Evolutionary conservation across 805 yeast genomes (phyloP), one percentile per base, ranked within the genome.

Genomic region (Isabelozyma heimii): DNA sequence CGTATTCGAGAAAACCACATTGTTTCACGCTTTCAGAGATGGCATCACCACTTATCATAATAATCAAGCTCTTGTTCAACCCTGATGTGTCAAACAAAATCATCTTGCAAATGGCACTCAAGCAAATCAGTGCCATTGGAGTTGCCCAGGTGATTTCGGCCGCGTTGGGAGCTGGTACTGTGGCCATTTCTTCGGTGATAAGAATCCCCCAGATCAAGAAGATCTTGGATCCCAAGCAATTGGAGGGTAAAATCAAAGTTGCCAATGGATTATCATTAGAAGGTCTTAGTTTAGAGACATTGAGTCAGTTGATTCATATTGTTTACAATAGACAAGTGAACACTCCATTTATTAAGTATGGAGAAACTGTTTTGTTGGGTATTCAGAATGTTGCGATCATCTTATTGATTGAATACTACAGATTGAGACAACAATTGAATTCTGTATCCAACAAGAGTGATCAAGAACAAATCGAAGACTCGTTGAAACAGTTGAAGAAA

Each of bases 141-240:
- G 59, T 60, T 37, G 69, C 69, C 44, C 63, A 62, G 41, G 63
- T 73, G 4, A 53, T 69, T 17, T 60, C 76, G 4, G 55, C 63
- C 30, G 44, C 67, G 14, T 58, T 72, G 14, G 67, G 76, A 3
- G 61, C 69, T 1, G 51, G 60, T 12, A 62, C 67, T 45, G 76
- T 73, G 17, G 76, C 67, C 1, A 69, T 56, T 3, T 69, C 76
- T 20, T 66, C 73, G 40, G 53, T 72, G 14, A 67, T 72, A 48
- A 67, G 69, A 57, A 53, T 72, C 24, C 79, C 79, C 3, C 79
- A 73, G 49, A 72, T 73, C 46, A 50, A 48, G 40, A 72, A 72
- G 55, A 65, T 73, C 43, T 44, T 65, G 38, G 53, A 51, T 17
- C 75, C 72, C 4, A 46, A 52, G 39, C 47, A 57, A 12, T 53